A percentile compares a stretch with the other conserved stretches of the same genome.
Conservation (phyloP, 1,139 yeast genomes). For the Geotrichum carabidarum region DNA sequence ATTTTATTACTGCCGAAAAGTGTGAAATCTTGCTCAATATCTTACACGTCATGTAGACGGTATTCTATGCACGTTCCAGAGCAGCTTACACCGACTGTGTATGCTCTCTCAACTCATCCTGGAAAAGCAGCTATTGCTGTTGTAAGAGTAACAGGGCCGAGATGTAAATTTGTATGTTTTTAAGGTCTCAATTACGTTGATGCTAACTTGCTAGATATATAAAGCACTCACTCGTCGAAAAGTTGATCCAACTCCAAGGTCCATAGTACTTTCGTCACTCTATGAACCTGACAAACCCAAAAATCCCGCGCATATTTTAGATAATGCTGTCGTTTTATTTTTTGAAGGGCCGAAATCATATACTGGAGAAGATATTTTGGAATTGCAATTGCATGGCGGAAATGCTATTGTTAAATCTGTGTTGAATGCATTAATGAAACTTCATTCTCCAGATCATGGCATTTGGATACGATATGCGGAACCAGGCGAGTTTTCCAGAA, state of each 20-base stretch:
- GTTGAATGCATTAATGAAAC: conserved; percentile 42
- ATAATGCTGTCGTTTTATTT: conserved; percentile 67
- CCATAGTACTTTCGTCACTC: conserved; percentile 48
- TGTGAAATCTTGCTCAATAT: background rate
- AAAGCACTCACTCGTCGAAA: conserved; percentile 44
- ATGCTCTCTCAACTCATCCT: conserved; percentile 81
- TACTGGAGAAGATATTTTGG: conserved; percentile 89
- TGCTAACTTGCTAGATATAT: conserved; percentile 34
- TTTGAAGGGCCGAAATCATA: conserved; percentile 76
- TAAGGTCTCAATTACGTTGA: background rate
- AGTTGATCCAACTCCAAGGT: conserved; percentile 46
- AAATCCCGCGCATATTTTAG: conserved; percentile 48
- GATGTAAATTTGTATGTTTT: conserved; percentile 40
- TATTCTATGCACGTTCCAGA: background rate
- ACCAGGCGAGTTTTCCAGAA: conserved; percentile 83
- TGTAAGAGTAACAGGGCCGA: conserved; percentile 73
- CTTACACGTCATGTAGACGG: background rate
- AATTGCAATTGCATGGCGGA: conserved; percentile 90
- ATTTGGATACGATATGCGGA: conserved; percentile 69
- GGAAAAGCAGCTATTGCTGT: conserved; percentile 86
- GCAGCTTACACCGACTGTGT: conserved; percentile 57
- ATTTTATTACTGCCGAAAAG: background rate
- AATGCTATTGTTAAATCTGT: conserved; percentile 74
- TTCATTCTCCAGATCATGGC: conserved; percentile 26
- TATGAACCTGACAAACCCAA: conserved; percentile 23